phyloP scores from a whole-genome alignment of 1,139 yeast species.

The Tardiomyces blankii region DNA sequence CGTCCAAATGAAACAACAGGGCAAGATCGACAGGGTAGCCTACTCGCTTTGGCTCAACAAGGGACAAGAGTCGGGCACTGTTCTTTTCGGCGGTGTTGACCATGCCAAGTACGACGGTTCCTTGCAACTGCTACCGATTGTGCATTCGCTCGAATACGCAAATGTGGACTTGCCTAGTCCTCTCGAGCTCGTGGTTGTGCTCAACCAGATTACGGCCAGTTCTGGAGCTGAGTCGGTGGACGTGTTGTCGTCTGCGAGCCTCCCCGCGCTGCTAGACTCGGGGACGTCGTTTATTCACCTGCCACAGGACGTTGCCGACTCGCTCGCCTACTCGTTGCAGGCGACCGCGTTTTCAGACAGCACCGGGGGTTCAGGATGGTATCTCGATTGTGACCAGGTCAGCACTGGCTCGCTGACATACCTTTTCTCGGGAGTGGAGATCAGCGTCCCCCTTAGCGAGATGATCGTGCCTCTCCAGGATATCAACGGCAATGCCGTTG shows the following conservation, averaged over 20 bases:
- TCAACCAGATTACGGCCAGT: neutral
- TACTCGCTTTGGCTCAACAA: conserved; percentile 47
- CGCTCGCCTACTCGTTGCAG: conserved; percentile 24
- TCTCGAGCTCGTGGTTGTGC: neutral
- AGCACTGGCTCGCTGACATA: neutral
- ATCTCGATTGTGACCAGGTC: neutral
- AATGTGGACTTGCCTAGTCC: neutral
- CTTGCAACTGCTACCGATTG: conserved; percentile 18
- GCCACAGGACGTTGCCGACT: conserved; percentile 30
- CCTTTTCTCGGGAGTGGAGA: conserved; percentile 2
- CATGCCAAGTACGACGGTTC: conserved; percentile 41
- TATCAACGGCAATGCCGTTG: too few relatives aligned
- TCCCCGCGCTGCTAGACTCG: conserved; percentile 37
- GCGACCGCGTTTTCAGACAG: neutral
- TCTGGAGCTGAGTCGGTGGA: neutral
- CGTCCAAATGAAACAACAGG: conserved; percentile 9
- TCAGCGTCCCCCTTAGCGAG: neutral
- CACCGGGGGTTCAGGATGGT: neutral
- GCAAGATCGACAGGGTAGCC: conserved; percentile 20
- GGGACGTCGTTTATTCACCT: conserved; percentile 49
- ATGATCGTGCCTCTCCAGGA: conserved; percentile 6
- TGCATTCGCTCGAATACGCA: neutral
- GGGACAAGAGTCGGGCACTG: conserved; percentile 28
- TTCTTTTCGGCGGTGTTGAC: conserved; percentile 51
- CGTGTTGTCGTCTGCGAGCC: neutral